Conservation (phyloP, 1,139 yeast species). For the Candida labiduridarum region DNA sequence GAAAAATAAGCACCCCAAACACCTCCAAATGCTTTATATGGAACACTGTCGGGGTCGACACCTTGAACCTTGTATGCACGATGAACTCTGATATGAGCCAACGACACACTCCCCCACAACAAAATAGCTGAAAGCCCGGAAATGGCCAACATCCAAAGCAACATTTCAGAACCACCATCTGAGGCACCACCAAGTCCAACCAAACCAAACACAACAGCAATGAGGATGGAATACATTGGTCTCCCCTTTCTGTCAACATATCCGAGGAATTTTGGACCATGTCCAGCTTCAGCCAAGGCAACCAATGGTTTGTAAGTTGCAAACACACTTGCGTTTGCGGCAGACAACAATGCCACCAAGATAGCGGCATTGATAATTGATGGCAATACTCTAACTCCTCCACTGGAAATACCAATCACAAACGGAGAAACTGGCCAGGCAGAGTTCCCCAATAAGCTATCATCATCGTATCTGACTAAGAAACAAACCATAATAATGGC, state of each 20-base stretch:
- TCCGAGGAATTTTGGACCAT: constrained; percentile 34
- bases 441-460: constrained; percentile 34
- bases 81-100: constrained; percentile 29
- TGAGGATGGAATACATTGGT: constrained; percentile 31
- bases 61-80: constrained; percentile 32
- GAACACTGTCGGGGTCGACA: constrained; percentile 23
- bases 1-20: constrained; percentile 37
- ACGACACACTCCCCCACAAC: constrained; percentile 38
- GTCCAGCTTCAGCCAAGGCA: constrained; percentile 35
- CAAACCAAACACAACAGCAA: constrained; percentile 32
- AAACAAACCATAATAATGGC: constrained; percentile 42
- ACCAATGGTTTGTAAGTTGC: constrained; percentile 36
- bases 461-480: constrained; percentile 38
- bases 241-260: constrained; percentile 28
- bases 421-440: constrained; percentile 28
- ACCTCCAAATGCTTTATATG: constrained; percentile 32
- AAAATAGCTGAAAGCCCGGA: constrained; percentile 41
- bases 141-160: constrained; percentile 39
- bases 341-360: constrained; percentile 34
- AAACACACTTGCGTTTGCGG: constrained; percentile 36
- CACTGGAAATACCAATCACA: constrained; percentile 26
- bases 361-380: constrained; percentile 37
- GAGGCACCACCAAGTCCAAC: constrained; percentile 38
- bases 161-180: constrained; percentile 29
- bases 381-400: constrained; percentile 35